These are phyloP conservation scores for Coix lacrymajobi DNA, from an alignment of 176 grass and related monocot genomes.

Conservation along the genomic window DNA sequence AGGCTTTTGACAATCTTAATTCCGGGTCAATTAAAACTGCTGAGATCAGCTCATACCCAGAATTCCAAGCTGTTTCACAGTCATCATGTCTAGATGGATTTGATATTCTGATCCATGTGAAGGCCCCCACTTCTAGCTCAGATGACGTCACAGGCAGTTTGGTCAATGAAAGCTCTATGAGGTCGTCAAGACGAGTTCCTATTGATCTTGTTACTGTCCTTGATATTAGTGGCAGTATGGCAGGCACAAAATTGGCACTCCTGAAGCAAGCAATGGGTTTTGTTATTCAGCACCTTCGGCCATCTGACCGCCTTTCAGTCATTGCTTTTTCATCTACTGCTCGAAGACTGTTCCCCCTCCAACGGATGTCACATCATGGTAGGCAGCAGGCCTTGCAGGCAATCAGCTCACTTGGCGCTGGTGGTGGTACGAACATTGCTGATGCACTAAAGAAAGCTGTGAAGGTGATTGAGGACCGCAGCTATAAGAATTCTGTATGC, in stretches of 20 bases:
- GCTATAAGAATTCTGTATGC: constrained; percentile 72
- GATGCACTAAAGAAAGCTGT: constrained; percentile 74
- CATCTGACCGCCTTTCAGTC: constrained; percentile 86
- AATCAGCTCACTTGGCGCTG: constrained; percentile 67
- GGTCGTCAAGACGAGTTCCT: constrained; percentile 53
- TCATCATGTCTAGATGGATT: constrained; percentile 50
- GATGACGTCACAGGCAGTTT: constrained; percentile 8
- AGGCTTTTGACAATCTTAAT: constrained; percentile 26
- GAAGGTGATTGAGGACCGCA: constrained; percentile 82
- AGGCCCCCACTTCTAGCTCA: constrained; percentile 52
- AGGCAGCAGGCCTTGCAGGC: constrained; percentile 62
- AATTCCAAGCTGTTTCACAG: constrained; percentile 56
- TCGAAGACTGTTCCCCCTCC: constrained; percentile 66
- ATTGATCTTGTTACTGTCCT: constrained; percentile 89
- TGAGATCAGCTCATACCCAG: constrained; percentile 63
- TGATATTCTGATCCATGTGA: constrained; percentile 72
- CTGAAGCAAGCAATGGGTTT: constrained; percentile 93
- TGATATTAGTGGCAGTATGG: constrained; percentile 94
- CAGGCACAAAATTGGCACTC: constrained; percentile 80
- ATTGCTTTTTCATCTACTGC: constrained; percentile 86
- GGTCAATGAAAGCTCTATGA: constrained; percentile 25
- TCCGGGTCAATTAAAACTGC: constrained; percentile 39
- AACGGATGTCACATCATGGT: constrained; percentile 75
- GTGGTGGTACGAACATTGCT: constrained; percentile 86
- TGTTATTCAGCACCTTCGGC: constrained; percentile 88